Evolutionary conservation across 2,329 filamentous ascomycete genomes (phyloP).

Genomic region (Aspergillus sergii): DNA sequence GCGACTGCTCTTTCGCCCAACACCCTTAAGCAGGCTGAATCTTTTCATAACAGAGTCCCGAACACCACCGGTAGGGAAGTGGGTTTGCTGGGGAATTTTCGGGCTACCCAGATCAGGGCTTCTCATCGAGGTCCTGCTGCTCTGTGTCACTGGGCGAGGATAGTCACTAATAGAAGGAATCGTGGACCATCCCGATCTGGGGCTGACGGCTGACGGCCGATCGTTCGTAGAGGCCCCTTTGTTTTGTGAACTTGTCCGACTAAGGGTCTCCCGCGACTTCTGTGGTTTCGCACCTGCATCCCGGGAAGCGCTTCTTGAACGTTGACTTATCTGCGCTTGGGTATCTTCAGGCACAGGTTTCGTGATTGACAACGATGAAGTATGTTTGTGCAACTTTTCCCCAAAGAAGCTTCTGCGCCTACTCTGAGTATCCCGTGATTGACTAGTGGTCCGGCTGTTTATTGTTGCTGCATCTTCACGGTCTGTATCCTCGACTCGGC

Average conservation of each 20-base stretch:
- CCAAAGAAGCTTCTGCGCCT: conserved; percentile 47
- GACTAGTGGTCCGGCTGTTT: conserved; percentile 40
- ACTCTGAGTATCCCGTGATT: conserved; percentile 35
- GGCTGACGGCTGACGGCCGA: conserved; percentile 17
- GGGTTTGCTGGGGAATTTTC: conserved; percentile 39
- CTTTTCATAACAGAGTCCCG: conserved; percentile 73
- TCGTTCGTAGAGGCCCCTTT: conserved; percentile 24
- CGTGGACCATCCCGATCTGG: conserved; percentile 38
- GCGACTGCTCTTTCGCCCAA: conserved; percentile 70
- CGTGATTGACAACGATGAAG: conserved; percentile 34
- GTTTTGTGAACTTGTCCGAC: conserved; percentile 31
- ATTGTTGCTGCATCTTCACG: conserved; percentile 42
- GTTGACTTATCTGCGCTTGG: conserved; percentile 24
- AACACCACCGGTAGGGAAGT: conserved; percentile 40
- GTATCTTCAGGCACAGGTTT: conserved; percentile 26
- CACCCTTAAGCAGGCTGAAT: conserved; percentile 71
- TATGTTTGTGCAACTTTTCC: conserved; percentile 35
- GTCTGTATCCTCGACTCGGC: conserved; percentile 22
- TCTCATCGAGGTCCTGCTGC: conserved; percentile 22
- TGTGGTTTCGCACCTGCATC: conserved; percentile 29
- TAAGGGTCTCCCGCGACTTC: conserved; percentile 33
- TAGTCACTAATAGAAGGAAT: conserved; percentile 38
- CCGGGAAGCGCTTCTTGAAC: conserved; percentile 32
- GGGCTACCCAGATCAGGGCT: conserved; percentile 24
- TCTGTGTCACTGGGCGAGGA: conserved; percentile 37